Evolutionary conservation across 768 basidiomycete genomes (phyloP).

Genomic region (Vishniacozyma victoriae): DNA sequence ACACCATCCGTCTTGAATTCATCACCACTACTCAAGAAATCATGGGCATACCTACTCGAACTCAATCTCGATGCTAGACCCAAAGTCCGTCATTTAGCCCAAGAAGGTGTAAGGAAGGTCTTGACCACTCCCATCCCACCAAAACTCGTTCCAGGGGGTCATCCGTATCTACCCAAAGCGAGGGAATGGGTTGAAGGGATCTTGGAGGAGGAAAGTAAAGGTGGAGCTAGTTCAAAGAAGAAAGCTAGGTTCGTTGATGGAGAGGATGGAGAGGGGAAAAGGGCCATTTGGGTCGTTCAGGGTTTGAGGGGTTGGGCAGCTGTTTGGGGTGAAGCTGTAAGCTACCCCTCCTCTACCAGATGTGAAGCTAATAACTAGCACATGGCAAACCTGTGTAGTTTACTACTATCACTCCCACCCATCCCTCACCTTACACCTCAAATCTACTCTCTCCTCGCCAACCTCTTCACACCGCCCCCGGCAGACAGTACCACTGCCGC

Average conservation of each 20-base stretch:
- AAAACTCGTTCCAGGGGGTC: constrained; percentile 53
- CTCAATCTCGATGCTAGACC: constrained; percentile 81
- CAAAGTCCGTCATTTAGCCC: constrained; percentile 86
- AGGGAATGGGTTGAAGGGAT: constrained; percentile 70
- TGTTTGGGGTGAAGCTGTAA: constrained; percentile 59
- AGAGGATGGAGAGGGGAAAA: constrained; percentile 59
- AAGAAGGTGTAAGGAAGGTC: constrained; percentile 74
- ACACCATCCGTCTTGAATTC: constrained; percentile 66
- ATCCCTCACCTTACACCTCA: constrained; percentile 83
- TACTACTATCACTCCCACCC: constrained; percentile 74
- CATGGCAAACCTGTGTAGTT: constrained; percentile 62
- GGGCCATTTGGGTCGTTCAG: constrained; percentile 56
- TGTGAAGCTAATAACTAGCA: constrained; percentile 51
- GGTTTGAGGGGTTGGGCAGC: constrained; percentile 57
- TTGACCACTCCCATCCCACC: constrained; percentile 73
- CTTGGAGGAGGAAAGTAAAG: constrained; percentile 61
- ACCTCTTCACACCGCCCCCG: constrained; percentile 57
- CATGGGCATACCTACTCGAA: constrained; percentile 77
- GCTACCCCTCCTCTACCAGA: constrained; percentile 36
- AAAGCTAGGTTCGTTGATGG: constrained; percentile 53
- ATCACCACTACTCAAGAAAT: constrained; percentile 58
- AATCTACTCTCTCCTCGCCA: constrained; percentile 76
- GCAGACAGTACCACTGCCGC: constrained; percentile 18
- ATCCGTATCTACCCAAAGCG: constrained; percentile 79
- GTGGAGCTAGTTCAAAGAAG: constrained; percentile 56